Percentiles rank a stretch among this genome's conserved stretches.
phyloP scores from a whole-genome alignment of 1,139 yeast genomes.

The Kurtzmaniella natalensis region DNA sequence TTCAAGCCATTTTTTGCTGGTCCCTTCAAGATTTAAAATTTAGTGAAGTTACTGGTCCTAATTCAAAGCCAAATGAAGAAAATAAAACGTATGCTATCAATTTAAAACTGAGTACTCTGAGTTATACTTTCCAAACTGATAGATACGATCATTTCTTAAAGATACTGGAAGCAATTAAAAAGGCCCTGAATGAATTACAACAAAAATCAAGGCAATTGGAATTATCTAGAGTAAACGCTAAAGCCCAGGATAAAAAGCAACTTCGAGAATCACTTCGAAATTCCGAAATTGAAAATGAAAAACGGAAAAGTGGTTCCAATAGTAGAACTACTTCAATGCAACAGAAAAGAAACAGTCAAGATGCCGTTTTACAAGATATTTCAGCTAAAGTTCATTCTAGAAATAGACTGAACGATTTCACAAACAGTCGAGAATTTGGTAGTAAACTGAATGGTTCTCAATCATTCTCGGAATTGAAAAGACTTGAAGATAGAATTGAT shows the following conservation, averaged over 20 bases:
- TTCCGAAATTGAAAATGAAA: constrained; percentile 27
- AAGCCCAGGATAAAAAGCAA: constrained; percentile 37
- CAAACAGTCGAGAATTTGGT: constrained; percentile 10
- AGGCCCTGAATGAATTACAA: constrained; percentile 60
- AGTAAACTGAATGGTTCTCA: constrained; percentile 14
- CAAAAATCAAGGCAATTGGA: constrained; percentile 44
- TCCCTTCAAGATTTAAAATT: constrained; percentile 61
- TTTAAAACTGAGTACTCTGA: constrained; percentile 43
- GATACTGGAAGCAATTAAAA: constrained; percentile 54
- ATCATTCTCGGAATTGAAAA: constrained; percentile 41
- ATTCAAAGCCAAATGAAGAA: constrained; percentile 13
- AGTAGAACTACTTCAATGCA: constrained; percentile 9
- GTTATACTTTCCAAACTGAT: constrained; percentile 65
- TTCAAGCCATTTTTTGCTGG: constrained; percentile 79
- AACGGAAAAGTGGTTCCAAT: constrained; percentile 20
- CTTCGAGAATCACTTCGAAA: constrained; percentile 38
- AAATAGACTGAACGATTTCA: constrained; percentile 47
- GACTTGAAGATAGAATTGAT: constrained; percentile 58
- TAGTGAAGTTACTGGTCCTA: constrained; percentile 25
- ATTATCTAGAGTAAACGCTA: constrained; percentile 16
- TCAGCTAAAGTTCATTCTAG: constrained; percentile 54
- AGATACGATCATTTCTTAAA: constrained; percentile 55
- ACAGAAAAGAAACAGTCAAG: constrained; percentile 29
- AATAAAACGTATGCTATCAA: constrained; percentile 39
- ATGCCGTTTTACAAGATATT: constrained; percentile 46